Evolutionary conservation across 768 basidiomycete genomes (phyloP), one percentile per base, ranked within the genome.

Genomic region (Mycena rebaudengoi): DNA sequence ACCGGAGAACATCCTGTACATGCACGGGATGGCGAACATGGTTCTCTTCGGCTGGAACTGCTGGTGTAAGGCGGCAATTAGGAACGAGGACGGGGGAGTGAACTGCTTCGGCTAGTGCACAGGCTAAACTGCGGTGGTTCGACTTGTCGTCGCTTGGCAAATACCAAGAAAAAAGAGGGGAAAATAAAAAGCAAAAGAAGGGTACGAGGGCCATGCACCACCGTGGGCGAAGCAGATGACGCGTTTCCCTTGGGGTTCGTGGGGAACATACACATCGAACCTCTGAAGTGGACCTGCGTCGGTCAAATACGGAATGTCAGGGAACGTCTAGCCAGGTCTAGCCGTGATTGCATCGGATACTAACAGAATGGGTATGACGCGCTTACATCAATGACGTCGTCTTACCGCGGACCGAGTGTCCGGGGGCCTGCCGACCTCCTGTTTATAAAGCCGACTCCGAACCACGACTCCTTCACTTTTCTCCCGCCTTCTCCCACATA

Each of bases 111-210:
- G 80, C 85, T 16, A 94, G 83, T n/a, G n/a, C n/a, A n/a, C n/a
- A n/a, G n/a, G n/a, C n/a, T n/a, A n/a, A n/a, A n/a, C n/a, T n/a
- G 4, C 16, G 18, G 71, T 92, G 83, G 64, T 89, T 81, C 4
- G 74, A 71, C 77, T 95, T 95, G 78, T 93, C 91, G 67, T 91
- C 92, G 44, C 91, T 93, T n/a, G n/a, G n/a, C n/a, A n/a, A n/a
- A n/a, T n/a, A n/a, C n/a, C n/a, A n/a, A n/a, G n/a, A 73, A 26
- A 62, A 41, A 62, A 59, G 33, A 40, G 32, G n/a, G 62, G 52
- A 61, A 23, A 28, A 23, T 41, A 25, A 28, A 48, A 62, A 30
- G 37, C 12, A 10, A 62, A 50, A 54, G 57, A 18, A 30, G 37
- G 48, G 63, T 71, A 92, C 92, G 86, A 74, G 69, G 87, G 80